Evolutionary conservation across 2,329 filamentous ascomycete species (phyloP), one percentile per base, ranked within the genome.

Genomic region (Diplocarpon rosae): DNA sequence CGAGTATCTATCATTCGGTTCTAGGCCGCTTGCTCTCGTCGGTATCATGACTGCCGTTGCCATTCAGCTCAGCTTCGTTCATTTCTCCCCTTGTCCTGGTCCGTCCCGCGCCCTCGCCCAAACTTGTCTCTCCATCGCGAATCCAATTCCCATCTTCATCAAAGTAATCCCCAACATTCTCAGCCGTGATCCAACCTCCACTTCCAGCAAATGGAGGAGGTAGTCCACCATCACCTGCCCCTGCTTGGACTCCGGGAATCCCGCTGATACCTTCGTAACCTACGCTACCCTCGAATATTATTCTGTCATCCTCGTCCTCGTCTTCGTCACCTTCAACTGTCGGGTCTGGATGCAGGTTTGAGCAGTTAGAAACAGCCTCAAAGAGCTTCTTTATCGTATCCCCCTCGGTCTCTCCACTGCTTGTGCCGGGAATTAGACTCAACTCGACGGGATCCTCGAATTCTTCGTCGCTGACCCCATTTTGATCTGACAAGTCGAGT

Each of bases 141-240:
- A 84, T 82, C 75, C 83, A 90, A 59, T 90, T 88, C 2, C 86
- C 86, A 8, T 88, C 74, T 50, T 75, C 79, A 56, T 92, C 85
- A 63, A 92, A 85, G 59, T 79, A 94, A 54, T 94, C 76, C 52
- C 83, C 71, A 61, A 94, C 80, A 57, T 95, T 96, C 45, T 95
- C 90, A 8, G 85, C 84, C 13, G 90, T 96, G 59, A 96, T 88
- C 85, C 85, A 90, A 0, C 84, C 84, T 0, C 76, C 76, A 39
- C 83, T 85, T 1, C 84, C 83, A 0, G 84, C 82, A 62, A 84
- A 75, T 0, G 79, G 75, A 1, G 78, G 77, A n/a, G 78, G 78
- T 17, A 82, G 58, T 1, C 70, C 72, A 0, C 73, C 73, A 44
- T 68, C 64, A 5, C 55, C 54, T 11, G 64, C 62, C 13, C 72